Evolutionary conservation across 768 basidiomycete species (phyloP), one percentile per base, ranked within the genome.

Genomic region (Butyriboletus loyo): DNA sequence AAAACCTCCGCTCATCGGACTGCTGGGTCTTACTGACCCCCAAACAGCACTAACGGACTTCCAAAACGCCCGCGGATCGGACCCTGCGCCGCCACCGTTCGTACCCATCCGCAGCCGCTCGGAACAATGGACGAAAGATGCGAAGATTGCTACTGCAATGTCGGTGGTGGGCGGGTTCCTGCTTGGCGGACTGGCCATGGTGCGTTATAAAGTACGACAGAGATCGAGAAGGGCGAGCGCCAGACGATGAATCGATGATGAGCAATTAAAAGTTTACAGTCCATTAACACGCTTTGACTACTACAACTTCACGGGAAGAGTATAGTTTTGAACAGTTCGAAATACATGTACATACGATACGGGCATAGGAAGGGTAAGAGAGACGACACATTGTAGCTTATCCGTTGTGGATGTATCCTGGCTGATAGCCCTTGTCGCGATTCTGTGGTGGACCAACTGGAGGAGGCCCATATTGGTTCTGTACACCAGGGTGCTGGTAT

Each of bases 1-100:
- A 3, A 64, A 69, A 28, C 71, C 74, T 21, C 78, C 80, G 4
- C 48, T 61, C 36, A 69, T 83, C 40, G 83, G 80, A 24, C 67
- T 84, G 14, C 57, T 74, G 58, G 72, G 65, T 46, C 63, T 75
- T 37, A 84, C 78, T 1, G 68, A 83, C 55, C 56, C 72, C 1
- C 48, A 52, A 1, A 27, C 60, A 2, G 69, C 79, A 17, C 56
- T 77, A 24, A 50, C 47, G 21, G 68, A 73, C 19, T 83, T 83
- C 55, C 69, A 67, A 49, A 47, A 55, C 10, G 62, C 61, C 30
- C 75, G 80, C 15, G 81, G 81, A 32, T 53, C 61, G n/a, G 78
- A 81, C 50, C n/a, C 46, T 22, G 63, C 68, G 7, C 67, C 66
- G 3, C 47, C 60, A n/a, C 66, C 66, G 10, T 58, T 47, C 17